Evolutionary conservation across 2,329 filamentous ascomycete species (phyloP), one percentile per base, ranked within the genome.

Genomic region (Claviceps purpurea): DNA sequence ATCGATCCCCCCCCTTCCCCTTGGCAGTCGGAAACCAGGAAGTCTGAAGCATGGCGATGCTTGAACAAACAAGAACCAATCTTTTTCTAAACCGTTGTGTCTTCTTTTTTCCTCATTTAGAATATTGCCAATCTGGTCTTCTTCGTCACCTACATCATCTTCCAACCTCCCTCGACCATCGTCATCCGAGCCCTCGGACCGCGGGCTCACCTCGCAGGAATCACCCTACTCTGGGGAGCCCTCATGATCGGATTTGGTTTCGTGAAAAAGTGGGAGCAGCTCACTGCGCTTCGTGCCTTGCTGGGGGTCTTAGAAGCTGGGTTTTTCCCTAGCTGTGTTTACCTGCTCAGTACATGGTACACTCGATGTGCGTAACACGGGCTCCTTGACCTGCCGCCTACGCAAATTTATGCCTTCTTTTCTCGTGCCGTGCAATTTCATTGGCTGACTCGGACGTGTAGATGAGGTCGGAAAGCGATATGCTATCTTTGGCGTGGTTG

Each of bases 291-390:
- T 41, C 70, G 83, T 45, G 66, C 81, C 0, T 51, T 87, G 1
- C 71, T 85, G 16, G 84, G 84, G 48, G 56, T 82, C 2, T 72
- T 86, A 26, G 84, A 87, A 62, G 77, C 79, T n/a, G 79, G 84
- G 0, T 87, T 84, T 66, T 88, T 87, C 65, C 83, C 84, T 0
- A 78, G 78, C 50, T 83, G 78, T 49, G 81, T 85, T 0, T 88
- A 87, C 60, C 69, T 88, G 5, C 74, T 89, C 16, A 83, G 78
- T 54, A 85, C 81, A 39, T 89, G 83, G 83, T 87, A 85, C 61
- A 82, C 81, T 0, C 68, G 81, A 64, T 83, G 77, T 79, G 65
- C 72, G 74, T 64, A 30, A 30, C 1, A 30, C 10, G 30, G 10
- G 30, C 30, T 30, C 10, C 30, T 30, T 30, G 30, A 30, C 5